phyloP scores from a whole-genome alignment of 1,284 basidiomycete genomes.

The Pulchroboletus neoregius region DNA sequence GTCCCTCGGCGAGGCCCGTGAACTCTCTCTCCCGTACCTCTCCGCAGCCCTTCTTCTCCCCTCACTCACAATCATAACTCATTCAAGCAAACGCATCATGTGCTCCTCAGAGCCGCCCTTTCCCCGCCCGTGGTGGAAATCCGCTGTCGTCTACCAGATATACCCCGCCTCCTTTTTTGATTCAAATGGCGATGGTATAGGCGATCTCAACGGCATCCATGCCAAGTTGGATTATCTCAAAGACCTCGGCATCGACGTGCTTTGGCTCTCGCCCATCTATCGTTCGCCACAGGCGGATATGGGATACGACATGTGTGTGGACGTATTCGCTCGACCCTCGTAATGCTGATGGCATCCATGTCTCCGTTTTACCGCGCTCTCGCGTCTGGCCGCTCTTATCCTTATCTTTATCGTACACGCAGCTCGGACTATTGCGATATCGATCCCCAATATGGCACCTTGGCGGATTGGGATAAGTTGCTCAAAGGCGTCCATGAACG shows the following conservation, averaged over 20 bases:
- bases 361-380: no score
- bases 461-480: constrained; percentile 70
- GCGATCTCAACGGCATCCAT: constrained; percentile 69
- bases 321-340: neutral
- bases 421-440: constrained; percentile 71
- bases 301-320: constrained; percentile 64
- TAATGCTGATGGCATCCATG: neutral
- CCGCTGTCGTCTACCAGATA: constrained; percentile 66
- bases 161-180: constrained; percentile 75
- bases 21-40: constrained; percentile 10
- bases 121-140: constrained; percentile 59
- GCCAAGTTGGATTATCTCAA: constrained; percentile 68
- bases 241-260: constrained; percentile 64
- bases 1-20: constrained; percentile 19
- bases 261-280: constrained; percentile 78
- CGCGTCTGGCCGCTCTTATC: constrained; percentile 19
- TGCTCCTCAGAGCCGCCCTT: constrained; percentile 19
- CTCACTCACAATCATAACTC: neutral
- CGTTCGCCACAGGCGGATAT: constrained; percentile 66
- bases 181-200: constrained; percentile 71
- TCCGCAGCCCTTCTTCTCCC: constrained; percentile 8
- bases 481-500: constrained; percentile 55
- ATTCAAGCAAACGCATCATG: constrained; percentile 4
- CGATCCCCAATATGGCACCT: constrained; percentile 68
- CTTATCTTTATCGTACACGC: constrained; percentile 5